Evolutionary conservation across 2,329 filamentous ascomycete species (phyloP).

Genomic region (Penicillium olsonii): DNA sequence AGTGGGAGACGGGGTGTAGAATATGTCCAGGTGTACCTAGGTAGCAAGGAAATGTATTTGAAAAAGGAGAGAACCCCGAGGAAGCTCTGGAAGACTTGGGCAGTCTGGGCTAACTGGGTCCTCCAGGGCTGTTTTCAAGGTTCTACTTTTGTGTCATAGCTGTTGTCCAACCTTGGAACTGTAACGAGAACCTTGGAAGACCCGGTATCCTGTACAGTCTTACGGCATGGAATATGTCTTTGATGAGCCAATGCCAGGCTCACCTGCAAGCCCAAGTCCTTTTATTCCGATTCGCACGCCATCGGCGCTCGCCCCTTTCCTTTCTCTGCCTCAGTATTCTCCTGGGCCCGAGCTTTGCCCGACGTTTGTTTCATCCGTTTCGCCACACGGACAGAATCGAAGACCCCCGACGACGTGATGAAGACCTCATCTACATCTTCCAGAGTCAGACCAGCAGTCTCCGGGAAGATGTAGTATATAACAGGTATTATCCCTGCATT

Average conservation of each 20-base stretch:
- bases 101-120: too few relatives aligned
- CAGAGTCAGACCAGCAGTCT: constrained; percentile 40
- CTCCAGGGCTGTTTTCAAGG: too few relatives aligned
- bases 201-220: too few relatives aligned
- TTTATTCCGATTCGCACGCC: not conserved
- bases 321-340: not conserved
- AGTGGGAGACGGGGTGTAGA: constrained; percentile 8
- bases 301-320: not conserved
- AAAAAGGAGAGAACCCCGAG: not conserved
- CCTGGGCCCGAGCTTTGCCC: not conserved
- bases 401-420: not conserved
- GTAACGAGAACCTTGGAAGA: too few relatives aligned
- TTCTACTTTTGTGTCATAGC: too few relatives aligned
- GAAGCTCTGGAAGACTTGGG: not conserved
- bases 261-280: too few relatives aligned
- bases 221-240: too few relatives aligned
- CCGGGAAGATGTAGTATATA: constrained; percentile 43
- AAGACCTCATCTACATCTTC: constrained; percentile 39
- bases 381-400: not conserved
- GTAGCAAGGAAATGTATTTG: not conserved
- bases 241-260: too few relatives aligned
- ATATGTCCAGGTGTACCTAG: too few relatives aligned
- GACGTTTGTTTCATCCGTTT: not conserved
- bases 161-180: too few relatives aligned
- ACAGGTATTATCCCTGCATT: constrained; percentile 35